Evolutionary conservation across 202 grass and related monocot species (phyloP).

Genomic region (Digitaria exilis): DNA sequence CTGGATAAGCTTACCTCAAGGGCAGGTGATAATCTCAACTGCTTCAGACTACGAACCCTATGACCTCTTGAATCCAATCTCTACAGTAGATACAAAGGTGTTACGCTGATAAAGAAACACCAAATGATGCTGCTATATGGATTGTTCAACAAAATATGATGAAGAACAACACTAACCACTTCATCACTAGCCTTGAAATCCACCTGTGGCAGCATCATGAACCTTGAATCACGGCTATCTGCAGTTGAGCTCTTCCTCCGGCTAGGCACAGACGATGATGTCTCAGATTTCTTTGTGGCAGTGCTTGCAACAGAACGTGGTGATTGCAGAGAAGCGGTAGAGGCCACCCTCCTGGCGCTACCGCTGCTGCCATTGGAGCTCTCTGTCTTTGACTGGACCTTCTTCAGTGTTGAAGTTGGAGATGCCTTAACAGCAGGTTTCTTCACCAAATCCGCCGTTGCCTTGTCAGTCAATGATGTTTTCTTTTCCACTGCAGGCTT

Average conservation of each 20-base stretch:
- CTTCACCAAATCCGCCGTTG: constrained; percentile 36
- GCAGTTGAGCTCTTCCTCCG: constrained; percentile 67
- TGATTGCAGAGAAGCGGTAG: constrained; percentile 60
- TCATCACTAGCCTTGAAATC: constrained; percentile 88
- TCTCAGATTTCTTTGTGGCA: constrained; percentile 44
- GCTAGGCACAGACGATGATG: constrained; percentile 53
- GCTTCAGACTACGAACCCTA: constrained; percentile 73
- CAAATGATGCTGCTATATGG: constrained; percentile 19
- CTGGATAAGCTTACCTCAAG: constrained; percentile 69
- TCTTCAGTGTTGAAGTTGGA: constrained; percentile 61
- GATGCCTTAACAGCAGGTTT: constrained; percentile 52
- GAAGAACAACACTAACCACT: constrained; percentile 60
- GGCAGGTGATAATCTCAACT: constrained; percentile 75
- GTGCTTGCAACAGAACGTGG: constrained; percentile 56
- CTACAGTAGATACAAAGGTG: constrained; percentile 46
- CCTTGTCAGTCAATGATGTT: constrained; percentile 45
- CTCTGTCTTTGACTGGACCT: constrained; percentile 55
- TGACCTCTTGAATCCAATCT: constrained; percentile 93
- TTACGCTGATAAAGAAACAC: constrained; percentile 16
- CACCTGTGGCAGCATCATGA: constrained; percentile 94
- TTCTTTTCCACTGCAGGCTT: constrained; percentile 44
- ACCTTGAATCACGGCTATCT: constrained; percentile 65
- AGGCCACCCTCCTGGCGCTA: constrained; percentile 51
- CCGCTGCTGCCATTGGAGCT: constrained; percentile 48
- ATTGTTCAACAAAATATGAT: constrained; percentile 26